Evolutionary conservation across 768 basidiomycete species (phyloP).

Genomic region (Lepiota venenata): DNA sequence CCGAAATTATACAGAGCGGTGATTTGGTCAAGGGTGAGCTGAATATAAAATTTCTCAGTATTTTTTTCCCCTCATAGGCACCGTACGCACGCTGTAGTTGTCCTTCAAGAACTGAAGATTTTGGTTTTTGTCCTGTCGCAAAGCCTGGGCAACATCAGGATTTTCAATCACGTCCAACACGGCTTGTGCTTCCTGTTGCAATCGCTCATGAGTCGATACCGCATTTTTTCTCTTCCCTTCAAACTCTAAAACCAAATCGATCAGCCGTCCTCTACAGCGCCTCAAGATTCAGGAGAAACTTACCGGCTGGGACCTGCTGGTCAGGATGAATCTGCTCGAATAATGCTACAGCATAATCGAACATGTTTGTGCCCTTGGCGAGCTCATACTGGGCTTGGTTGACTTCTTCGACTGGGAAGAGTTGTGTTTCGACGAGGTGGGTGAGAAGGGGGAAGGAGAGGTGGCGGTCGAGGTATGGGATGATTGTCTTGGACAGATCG

Average conservation of each 20-base stretch:
- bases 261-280: background rate
- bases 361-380: slow-evolving; percentile 97
- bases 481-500: slow-evolving; percentile 88
- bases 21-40: slow-evolving; percentile 96
- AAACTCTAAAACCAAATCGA: slow-evolving; percentile 59
- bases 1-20: slow-evolving; percentile 96
- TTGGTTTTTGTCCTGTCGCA: slow-evolving; percentile 96
- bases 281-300: slow-evolving; percentile 15
- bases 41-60: slow-evolving; percentile 9
- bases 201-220: slow-evolving; percentile 76
- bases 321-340: slow-evolving; percentile 79
- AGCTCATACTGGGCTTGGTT: slow-evolving; percentile 95
- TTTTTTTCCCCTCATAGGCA: background rate
- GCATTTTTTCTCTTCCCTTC: slow-evolving; percentile 78
- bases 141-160: slow-evolving; percentile 90
- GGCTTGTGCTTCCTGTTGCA: slow-evolving; percentile 88
- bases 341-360: slow-evolving; percentile 84
- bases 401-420: slow-evolving; percentile 79
- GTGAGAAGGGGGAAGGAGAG: slow-evolving; percentile 89
- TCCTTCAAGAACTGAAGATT: slow-evolving; percentile 94
- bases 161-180: slow-evolving; percentile 96
- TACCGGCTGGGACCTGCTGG: slow-evolving; percentile 66
- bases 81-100: slow-evolving; percentile 70
- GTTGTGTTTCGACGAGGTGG: slow-evolving; percentile 72
- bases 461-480: slow-evolving; percentile 93